Conservation (phyloP, 2,329 filamentous ascomycete genomes). For the Cladophialophora psammophila region DNA sequence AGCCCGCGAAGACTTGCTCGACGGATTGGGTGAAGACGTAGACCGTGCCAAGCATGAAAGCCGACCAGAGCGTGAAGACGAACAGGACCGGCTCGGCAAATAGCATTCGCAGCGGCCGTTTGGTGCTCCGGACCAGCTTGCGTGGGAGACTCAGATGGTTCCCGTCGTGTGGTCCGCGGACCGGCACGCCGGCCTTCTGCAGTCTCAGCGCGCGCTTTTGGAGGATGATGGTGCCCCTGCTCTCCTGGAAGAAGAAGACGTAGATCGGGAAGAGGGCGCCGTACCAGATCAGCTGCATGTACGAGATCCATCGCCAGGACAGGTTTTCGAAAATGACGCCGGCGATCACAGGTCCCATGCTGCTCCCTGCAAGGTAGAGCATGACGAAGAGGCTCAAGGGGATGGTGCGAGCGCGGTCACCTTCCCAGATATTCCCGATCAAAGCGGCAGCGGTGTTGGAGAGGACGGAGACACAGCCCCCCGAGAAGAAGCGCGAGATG, state of each 20-base stretch:
- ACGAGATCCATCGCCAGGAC: constrained; percentile 37
- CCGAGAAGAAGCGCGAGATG: constrained; percentile 42
- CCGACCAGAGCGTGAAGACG: constrained; percentile 57
- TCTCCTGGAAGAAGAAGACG: constrained; percentile 54
- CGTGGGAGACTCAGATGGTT: constrained; percentile 42
- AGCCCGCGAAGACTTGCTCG: constrained; percentile 76
- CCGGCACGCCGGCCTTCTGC: constrained; percentile 31
- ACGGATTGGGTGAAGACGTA: constrained; percentile 61
- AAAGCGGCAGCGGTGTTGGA: constrained; percentile 41
- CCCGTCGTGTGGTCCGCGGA: constrained; percentile 31
- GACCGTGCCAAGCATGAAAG: constrained; percentile 56
- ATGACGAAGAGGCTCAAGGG: constrained; percentile 34
- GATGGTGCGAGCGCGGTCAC: constrained; percentile 39
- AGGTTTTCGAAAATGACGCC: constrained; percentile 32
- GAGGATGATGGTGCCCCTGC: constrained; percentile 58
- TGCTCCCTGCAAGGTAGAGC: constrained; percentile 32
- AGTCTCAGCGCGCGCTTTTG: constrained; percentile 45
- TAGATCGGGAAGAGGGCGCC: constrained; percentile 52
- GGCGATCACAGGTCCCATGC: constrained; percentile 35
- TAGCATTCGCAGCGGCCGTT: constrained; percentile 51
- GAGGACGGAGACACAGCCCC: constrained; percentile 42
- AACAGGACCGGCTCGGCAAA: constrained; percentile 60
- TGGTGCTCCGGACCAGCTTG: constrained; percentile 45
- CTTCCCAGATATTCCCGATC: constrained; percentile 43
- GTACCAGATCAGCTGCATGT: constrained; percentile 52